Conservation (phyloP, 768 basidiomycete species). For the Kockovaella imperatae region DNA sequence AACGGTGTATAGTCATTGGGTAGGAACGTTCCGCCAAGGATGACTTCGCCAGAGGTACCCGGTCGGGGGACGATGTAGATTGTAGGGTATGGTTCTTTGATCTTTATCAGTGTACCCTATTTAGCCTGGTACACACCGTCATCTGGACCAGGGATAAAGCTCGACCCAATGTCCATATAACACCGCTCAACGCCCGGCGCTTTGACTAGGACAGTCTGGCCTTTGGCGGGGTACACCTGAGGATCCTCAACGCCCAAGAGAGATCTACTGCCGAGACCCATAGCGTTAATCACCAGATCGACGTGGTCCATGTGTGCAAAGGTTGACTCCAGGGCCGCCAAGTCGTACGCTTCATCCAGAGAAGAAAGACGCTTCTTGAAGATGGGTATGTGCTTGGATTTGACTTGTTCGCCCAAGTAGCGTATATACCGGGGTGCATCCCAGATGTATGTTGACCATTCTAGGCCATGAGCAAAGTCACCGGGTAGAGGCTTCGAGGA, state of each 20-base stretch:
- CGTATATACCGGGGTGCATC: slow-evolving; percentile 53
- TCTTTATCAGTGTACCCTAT: not conserved
- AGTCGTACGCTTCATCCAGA: slow-evolving; percentile 50
- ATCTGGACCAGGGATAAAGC: not conserved
- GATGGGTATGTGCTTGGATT: slow-evolving; percentile 49
- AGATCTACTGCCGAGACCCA: slow-evolving; percentile 57
- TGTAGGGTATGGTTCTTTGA: not conserved
- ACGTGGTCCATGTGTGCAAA: no score
- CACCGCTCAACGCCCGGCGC: slow-evolving; percentile 56
- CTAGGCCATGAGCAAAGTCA: slow-evolving; percentile 5
- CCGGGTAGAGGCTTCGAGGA: slow-evolving; percentile 8
- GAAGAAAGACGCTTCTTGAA: slow-evolving; percentile 48
- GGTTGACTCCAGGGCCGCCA: slow-evolving; percentile 44
- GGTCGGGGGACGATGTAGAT: slow-evolving; percentile 60
- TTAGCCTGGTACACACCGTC: not conserved
- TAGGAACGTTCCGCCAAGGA: slow-evolving; percentile 58
- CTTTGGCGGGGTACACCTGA: slow-evolving; percentile 65
- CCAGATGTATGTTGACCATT: slow-evolving; percentile 51
- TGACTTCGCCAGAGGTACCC: slow-evolving; percentile 46
- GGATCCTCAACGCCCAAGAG: slow-evolving; percentile 76
- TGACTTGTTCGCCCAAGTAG: slow-evolving; percentile 50
- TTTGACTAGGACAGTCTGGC: slow-evolving; percentile 70
- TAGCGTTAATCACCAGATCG: slow-evolving; percentile 54
- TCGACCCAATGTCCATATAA: slow-evolving; percentile 27
- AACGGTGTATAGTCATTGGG: slow-evolving; percentile 50